Percentiles rank a stretch among this genome's conserved stretches.
Conservation (phyloP, 192 early-diverging fungal genomes). For the Rhizoclosmatium sp. region DNA sequence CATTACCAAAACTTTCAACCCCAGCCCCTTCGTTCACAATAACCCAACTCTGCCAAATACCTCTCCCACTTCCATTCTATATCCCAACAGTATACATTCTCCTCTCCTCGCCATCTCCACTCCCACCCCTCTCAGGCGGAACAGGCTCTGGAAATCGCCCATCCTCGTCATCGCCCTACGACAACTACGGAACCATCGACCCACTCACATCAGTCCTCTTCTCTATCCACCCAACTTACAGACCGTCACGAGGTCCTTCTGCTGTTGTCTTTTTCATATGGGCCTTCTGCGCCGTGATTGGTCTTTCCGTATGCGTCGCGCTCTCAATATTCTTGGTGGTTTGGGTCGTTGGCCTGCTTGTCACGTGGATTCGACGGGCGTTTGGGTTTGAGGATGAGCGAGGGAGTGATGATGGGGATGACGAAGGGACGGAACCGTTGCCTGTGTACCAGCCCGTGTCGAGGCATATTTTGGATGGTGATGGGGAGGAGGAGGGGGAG, state of each 20-base stretch:
- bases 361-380: not conserved
- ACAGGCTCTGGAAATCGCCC: constrained; percentile 7
- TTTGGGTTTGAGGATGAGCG: constrained; percentile 10
- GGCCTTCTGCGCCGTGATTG: constrained; percentile 32
- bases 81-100: constrained; percentile 3
- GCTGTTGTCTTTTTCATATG: constrained; percentile 20
- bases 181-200: constrained; percentile 2
- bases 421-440: constrained; percentile 14
- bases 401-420: constrained; percentile 9
- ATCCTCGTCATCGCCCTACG: not conserved
- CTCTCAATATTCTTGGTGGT: not conserved
- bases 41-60: constrained; percentile 19
- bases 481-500: not conserved
- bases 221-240: not conserved
- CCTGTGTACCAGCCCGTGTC: not conserved
- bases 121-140: not conserved
- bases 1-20: not conserved
- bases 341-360: not conserved
- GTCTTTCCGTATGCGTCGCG: constrained; percentile 14
- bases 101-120: not conserved
- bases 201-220: not conserved
- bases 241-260: not conserved
- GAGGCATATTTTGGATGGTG: not conserved
- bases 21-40: not conserved
- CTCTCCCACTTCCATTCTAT: not conserved